A percentile compares a stretch with the other conserved stretches of the same genome.
phyloP scores from a whole-genome alignment of 805 yeast species.

The Trichomonascus vanleenenianus region DNA sequence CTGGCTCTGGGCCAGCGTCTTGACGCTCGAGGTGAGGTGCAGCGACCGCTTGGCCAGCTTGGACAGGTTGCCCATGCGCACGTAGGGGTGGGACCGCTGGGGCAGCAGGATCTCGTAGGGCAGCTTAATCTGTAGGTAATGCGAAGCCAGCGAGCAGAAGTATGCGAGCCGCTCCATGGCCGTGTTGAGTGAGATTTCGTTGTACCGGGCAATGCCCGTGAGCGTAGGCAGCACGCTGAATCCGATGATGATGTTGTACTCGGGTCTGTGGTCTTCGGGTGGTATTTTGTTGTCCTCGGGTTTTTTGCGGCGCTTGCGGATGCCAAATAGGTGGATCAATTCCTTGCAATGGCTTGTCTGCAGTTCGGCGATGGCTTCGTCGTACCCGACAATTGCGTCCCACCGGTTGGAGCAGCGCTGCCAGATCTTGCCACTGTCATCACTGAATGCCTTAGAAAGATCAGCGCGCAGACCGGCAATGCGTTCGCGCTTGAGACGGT shows the following conservation, averaged over 20 bases:
- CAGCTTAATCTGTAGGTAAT: constrained; percentile 25
- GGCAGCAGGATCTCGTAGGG: constrained; percentile 27
- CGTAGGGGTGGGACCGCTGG: constrained; percentile 17
- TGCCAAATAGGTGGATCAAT: constrained; percentile 12
- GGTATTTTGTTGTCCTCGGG: constrained; percentile 6
- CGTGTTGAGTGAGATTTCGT: constrained; percentile 23
- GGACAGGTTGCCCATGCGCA: constrained; percentile 17
- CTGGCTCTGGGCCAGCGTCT: constrained; percentile 21
- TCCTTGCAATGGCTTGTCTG: constrained; percentile 8
- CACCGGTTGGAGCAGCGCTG: no score
- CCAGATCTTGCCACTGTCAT: no score
- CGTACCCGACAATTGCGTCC: no score
- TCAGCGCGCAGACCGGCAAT: no score
- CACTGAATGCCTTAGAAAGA: no score
- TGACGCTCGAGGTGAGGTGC: constrained; percentile 12
- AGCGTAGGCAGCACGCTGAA: constrained; percentile 27
- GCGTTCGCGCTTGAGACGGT: no score
- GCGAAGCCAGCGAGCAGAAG: constrained; percentile 24
- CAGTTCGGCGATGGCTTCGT: neutral
- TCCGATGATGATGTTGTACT: constrained; percentile 22
- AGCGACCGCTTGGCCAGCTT: constrained; percentile 7
- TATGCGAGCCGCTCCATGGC: constrained; percentile 28
- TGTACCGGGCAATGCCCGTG: constrained; percentile 22
- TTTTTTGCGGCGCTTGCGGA: constrained; percentile 15
- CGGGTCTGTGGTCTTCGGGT: no score